phyloP scores from a whole-genome alignment of 805 yeast genomes.

The Spathaspora arborariae region DNA sequence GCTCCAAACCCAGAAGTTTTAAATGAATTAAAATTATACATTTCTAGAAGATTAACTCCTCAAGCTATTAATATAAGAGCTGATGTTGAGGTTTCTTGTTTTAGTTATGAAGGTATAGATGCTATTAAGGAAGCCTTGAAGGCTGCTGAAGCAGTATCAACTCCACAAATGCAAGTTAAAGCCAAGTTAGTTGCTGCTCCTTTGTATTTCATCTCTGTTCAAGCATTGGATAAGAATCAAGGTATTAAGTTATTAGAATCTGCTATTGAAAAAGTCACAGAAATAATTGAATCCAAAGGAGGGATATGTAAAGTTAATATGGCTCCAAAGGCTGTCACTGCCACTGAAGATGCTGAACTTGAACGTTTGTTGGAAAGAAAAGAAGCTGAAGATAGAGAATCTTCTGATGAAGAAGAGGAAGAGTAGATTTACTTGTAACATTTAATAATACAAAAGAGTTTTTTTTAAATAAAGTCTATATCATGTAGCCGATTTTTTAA shows the following conservation, averaged over 20 bases:
- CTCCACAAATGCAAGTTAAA: conserved; percentile 83
- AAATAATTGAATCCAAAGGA: conserved; percentile 65
- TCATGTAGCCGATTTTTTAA: conserved; percentile 13
- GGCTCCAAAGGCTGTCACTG: conserved; percentile 99
- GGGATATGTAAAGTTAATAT: conserved; percentile 90
- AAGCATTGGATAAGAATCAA: conserved; percentile 84
- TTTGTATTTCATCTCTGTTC: conserved; percentile 86
- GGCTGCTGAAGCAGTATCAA: conserved; percentile 80
- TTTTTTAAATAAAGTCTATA: background rate
- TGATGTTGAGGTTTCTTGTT: conserved; percentile 97
- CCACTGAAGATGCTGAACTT: conserved; percentile 96
- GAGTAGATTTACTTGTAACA: conserved; percentile 9
- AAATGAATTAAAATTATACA: conserved; percentile 82
- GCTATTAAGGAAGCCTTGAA: conserved; percentile 88
- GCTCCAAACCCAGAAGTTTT: conserved; percentile 73
- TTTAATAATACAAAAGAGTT: conserved; percentile 4
- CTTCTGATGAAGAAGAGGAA: conserved; percentile 75
- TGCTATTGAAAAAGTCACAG: conserved; percentile 75
- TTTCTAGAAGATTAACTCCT: conserved; percentile 91
- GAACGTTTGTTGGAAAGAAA: conserved; percentile 93
- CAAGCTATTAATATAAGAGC: conserved; percentile 98
- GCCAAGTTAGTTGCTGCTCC: conserved; percentile 98
- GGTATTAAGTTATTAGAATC: conserved; percentile 77
- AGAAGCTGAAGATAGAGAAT: conserved; percentile 83
- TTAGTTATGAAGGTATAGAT: conserved; percentile 95